These are phyloP conservation scores for Calendula officinalis DNA, from an alignment of 129 eudicot species.

Conservation along the genomic window DNA sequence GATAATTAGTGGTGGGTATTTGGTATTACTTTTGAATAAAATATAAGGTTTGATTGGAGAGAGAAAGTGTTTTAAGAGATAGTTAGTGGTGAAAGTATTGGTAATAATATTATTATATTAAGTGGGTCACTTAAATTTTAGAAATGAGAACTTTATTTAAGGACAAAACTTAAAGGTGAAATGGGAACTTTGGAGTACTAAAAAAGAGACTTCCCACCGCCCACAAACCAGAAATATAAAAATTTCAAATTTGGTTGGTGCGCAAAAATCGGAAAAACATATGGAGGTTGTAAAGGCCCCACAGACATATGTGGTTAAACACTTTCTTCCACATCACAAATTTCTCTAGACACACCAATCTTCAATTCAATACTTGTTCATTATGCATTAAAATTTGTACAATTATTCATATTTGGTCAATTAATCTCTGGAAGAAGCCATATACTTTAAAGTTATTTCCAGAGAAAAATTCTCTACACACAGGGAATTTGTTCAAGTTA, in stretches of 20 bases:
- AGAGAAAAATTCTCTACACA: neutral
- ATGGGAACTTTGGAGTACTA: too few species aligned
- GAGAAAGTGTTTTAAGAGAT: too few species aligned
- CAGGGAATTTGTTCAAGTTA: neutral
- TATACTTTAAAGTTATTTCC: neutral
- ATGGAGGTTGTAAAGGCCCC: conserved; percentile 30
- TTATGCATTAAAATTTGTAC: neutral
- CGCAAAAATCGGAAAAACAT: conserved; percentile 31
- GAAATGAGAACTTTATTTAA: too few species aligned
- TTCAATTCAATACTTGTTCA: neutral
- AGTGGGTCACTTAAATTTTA: too few species aligned
- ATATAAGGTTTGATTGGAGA: too few species aligned
- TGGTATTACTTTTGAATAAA: too few species aligned
- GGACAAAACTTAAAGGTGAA: too few species aligned
- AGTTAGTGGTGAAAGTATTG: too few species aligned
- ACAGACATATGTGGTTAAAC: conserved; percentile 23
- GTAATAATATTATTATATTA: too few species aligned
- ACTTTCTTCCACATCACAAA: conserved; percentile 20
- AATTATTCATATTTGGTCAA: neutral
- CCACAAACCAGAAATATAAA: conserved; percentile 32
- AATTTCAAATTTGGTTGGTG: conserved; percentile 51
- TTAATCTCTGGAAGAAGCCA: neutral
- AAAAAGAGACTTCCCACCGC: conserved; percentile 13
- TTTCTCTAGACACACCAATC: neutral
- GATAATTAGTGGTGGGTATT: too few species aligned